phyloP scores from a whole-genome alignment of 2,329 filamentous ascomycete genomes.

The Paecilomyces variotii region DNA sequence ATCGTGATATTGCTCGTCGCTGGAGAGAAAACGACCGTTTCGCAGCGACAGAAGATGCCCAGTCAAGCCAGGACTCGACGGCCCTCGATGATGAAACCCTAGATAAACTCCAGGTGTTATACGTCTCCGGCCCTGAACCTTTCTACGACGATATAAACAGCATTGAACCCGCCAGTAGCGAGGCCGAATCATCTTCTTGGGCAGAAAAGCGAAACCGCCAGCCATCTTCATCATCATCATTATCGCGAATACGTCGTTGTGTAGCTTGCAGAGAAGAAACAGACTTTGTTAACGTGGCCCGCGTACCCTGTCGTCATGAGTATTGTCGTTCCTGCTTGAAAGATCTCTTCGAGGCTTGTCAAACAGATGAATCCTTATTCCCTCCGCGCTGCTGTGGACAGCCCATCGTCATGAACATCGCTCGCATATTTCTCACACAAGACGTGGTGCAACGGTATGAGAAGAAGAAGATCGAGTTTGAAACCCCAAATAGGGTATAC shows the following conservation, averaged over 20 bases:
- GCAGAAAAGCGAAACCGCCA: background rate
- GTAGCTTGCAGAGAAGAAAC: conserved; percentile 20
- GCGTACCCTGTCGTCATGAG: conserved; percentile 31
- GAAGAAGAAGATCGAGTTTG: conserved; percentile 43
- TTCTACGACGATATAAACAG: background rate
- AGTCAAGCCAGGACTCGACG: background rate
- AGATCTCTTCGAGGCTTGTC: conserved; percentile 36
- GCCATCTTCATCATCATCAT: background rate
- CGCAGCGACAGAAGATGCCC: background rate
- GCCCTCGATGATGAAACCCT: background rate
- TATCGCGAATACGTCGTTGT: background rate
- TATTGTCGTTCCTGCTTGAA: conserved; percentile 47
- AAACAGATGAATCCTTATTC: conserved; percentile 46
- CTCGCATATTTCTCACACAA: conserved; percentile 27
- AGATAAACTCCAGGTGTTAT: background rate
- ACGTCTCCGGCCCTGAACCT: background rate
- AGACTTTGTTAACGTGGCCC: conserved; percentile 17
- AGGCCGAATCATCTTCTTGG: background rate
- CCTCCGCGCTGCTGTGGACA: conserved; percentile 48
- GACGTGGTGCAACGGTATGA: conserved; percentile 31
- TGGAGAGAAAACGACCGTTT: background rate
- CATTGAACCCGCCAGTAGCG: too few relatives aligned
- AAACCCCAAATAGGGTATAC: conserved; percentile 43
- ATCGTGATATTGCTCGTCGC: background rate
- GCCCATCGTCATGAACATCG: conserved; percentile 30